Percentiles rank a stretch among this genome's conserved stretches.
phyloP scores from a whole-genome alignment of 2,329 filamentous ascomycete species.

The Anisogramma anomala region DNA sequence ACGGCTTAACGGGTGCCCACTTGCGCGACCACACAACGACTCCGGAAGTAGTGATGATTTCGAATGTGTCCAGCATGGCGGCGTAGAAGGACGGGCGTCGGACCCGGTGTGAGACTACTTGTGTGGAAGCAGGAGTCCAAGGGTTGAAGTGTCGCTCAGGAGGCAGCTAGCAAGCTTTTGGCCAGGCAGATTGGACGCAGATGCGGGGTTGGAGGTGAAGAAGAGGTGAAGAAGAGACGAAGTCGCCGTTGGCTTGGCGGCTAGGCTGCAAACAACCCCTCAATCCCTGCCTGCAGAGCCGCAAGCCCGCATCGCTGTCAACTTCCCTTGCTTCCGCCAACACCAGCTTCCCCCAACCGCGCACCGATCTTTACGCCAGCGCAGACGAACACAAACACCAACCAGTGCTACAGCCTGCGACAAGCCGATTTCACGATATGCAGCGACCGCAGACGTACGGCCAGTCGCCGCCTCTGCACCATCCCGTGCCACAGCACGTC shows the following conservation, averaged over 20 bases:
- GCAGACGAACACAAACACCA: not conserved
- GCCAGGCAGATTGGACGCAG: not conserved
- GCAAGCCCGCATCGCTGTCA: not conserved
- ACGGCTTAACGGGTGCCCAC: conserved; percentile 67
- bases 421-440: conserved; percentile 45
- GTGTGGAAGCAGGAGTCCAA: not conserved
- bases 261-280: no score
- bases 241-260: no score
- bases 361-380: not conserved
- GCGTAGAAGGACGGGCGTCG: not conserved
- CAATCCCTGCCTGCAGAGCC: no score
- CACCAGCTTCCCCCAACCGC: not conserved
- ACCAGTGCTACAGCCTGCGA: not conserved
- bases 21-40: conserved; percentile 93
- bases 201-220: not conserved
- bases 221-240: no score
- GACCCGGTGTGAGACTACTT: not conserved
- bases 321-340: not conserved
- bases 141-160: not conserved
- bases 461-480: conserved; percentile 87
- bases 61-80: conserved; percentile 87
- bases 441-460: conserved; percentile 70
- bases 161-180: not conserved
- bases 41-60: conserved; percentile 89
- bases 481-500: conserved; percentile 95